Evolutionary conservation across 371 early-diverging fungal species (phyloP).

Genomic region (Saksenaea oblongispora): DNA sequence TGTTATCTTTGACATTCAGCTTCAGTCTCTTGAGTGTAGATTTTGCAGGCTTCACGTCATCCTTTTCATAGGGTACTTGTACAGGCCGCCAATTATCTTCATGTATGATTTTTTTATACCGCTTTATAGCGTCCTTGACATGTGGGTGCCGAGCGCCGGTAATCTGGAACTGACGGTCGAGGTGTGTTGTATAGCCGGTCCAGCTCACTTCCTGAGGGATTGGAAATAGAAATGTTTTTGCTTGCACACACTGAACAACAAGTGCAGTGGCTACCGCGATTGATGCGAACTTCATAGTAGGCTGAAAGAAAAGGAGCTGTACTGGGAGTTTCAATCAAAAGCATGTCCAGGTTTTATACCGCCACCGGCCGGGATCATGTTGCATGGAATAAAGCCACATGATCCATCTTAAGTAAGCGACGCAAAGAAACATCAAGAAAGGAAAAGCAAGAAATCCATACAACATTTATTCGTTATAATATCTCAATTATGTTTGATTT

Average conservation of each 20-base stretch:
- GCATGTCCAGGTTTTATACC: too few relatives aligned
- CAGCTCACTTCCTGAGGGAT: slow-evolving; percentile 44
- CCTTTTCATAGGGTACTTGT: slow-evolving; percentile 20
- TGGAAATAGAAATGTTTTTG: slow-evolving; percentile 42
- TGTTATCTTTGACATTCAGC: slow-evolving; percentile 34
- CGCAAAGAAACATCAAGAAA: too few relatives aligned
- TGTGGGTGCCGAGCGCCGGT: slow-evolving; percentile 21
- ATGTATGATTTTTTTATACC: slow-evolving; percentile 33
- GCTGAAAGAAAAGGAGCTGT: slow-evolving; percentile 4
- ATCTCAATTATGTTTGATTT: too few relatives aligned
- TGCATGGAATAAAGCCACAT: too few relatives aligned
- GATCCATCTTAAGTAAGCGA: too few relatives aligned
- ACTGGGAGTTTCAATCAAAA: neutral
- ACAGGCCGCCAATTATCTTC: slow-evolving; percentile 46
- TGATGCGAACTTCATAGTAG: slow-evolving; percentile 32
- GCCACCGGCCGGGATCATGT: too few relatives aligned
- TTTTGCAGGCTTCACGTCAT: neutral
- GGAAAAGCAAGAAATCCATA: too few relatives aligned
- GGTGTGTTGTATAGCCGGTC: slow-evolving; percentile 28
- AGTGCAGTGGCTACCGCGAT: slow-evolving; percentile 24
- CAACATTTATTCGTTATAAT: too few relatives aligned
- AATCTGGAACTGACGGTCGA: slow-evolving; percentile 27
- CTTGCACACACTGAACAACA: slow-evolving; percentile 22
- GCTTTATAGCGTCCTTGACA: slow-evolving; percentile 39
- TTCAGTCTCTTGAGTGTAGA: slow-evolving; percentile 17